phyloP scores from a whole-genome alignment of 2,329 filamentous ascomycete species.

The Alternaria incomplexa region DNA sequence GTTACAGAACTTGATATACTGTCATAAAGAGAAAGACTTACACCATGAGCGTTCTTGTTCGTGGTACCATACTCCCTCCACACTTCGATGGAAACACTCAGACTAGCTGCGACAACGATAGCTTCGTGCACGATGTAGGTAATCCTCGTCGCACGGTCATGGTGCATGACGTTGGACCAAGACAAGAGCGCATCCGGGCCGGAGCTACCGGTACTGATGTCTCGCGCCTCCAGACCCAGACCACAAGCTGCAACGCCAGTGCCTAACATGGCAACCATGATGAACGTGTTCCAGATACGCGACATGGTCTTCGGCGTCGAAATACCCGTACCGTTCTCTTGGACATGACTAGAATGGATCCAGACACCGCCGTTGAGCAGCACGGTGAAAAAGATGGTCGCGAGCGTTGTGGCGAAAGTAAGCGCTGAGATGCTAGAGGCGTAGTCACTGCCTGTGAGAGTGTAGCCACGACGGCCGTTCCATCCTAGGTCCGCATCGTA shows the following conservation, averaged over 20 bases:
- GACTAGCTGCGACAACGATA: constrained; percentile 3
- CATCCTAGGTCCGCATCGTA: not conserved
- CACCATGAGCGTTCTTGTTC: constrained; percentile 2
- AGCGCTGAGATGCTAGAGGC: not conserved
- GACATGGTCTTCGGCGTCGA: not conserved
- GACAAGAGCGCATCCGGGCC: not conserved
- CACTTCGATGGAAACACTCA: constrained; percentile 6
- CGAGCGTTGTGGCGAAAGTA: constrained; percentile 1
- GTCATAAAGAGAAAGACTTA: not conserved
- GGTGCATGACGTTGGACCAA: constrained; percentile 1
- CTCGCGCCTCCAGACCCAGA: not conserved
- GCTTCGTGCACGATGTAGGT: constrained; percentile 7
- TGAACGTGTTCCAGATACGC: constrained; percentile 5
- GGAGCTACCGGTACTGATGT: not conserved
- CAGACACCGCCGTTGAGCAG: constrained; percentile 4
- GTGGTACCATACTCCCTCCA: constrained; percentile 4
- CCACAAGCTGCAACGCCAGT: constrained; percentile 9
- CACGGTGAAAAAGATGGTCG: constrained; percentile 6
- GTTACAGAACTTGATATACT: fast-evolving
- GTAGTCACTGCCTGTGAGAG: not conserved
- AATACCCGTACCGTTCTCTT: constrained; percentile 3
- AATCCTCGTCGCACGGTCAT: not conserved
- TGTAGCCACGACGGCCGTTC: not conserved
- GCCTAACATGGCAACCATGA: constrained; percentile 5
- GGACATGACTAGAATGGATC: constrained; percentile 7